phyloP scores from a whole-genome alignment of 768 basidiomycete species.

The Suillus subaureus region DNA sequence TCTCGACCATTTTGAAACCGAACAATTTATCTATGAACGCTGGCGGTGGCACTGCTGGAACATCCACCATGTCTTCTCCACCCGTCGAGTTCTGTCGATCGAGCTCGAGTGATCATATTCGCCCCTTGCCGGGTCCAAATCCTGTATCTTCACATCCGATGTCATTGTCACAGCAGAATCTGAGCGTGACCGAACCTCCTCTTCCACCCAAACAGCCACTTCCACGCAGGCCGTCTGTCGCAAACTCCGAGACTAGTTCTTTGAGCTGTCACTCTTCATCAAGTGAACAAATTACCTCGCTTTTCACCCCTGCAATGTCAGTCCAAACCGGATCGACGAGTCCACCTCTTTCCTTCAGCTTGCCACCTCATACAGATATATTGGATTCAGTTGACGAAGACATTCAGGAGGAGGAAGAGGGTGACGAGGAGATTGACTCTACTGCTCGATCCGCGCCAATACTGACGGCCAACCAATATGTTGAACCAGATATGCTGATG shows the following conservation, averaged over 20 bases:
- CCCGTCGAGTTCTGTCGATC: constrained; percentile 16
- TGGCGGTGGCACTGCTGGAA: constrained; percentile 9
- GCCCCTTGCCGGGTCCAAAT: constrained; percentile 15
- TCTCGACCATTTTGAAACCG: constrained; percentile 24
- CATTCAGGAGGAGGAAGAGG: constrained; percentile 18
- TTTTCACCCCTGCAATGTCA: constrained; percentile 21
- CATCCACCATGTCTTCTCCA: constrained; percentile 9
- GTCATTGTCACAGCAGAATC: constrained; percentile 16
- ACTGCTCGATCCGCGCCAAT: constrained; percentile 15
- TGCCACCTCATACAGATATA: constrained; percentile 16
- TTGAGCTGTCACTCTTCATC: constrained; percentile 15
- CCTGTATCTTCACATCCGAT: constrained; percentile 16
- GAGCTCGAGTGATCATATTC: constrained; percentile 2
- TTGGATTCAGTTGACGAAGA: constrained; percentile 19
- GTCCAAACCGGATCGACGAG: constrained; percentile 23
- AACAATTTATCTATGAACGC: neutral
- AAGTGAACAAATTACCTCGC: constrained; percentile 17
- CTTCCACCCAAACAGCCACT: constrained; percentile 18
- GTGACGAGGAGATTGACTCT: constrained; percentile 12
- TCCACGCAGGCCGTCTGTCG: constrained; percentile 25
- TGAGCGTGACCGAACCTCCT: constrained; percentile 16
- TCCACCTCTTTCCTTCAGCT: constrained; percentile 23
- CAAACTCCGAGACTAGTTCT: constrained; percentile 27
- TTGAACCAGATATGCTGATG: constrained; percentile 57
- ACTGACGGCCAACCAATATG: constrained; percentile 42